Base-by-base conservation (phyloP, 2,329 filamentous ascomycete species). In the Aspergillus sp. region DNA sequence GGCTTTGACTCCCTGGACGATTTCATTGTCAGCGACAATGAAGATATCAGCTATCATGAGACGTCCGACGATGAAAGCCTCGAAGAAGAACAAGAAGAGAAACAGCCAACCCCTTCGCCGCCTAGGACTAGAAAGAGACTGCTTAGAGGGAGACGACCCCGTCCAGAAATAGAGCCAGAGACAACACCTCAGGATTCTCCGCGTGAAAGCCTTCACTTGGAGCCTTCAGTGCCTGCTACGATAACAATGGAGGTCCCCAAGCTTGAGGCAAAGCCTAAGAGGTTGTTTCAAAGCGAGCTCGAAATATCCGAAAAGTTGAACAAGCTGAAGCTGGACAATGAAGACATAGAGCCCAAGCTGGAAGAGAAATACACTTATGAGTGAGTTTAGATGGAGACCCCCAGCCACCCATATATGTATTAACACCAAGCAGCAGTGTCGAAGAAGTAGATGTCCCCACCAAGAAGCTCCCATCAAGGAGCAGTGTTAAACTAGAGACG, bases 1-100 rank as follows among this genome's bases (percentile, higher is more conserved):
- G 71, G 71, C 52, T 73, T 72, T 51, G 68, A 76, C 60, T 79
- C 76, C 44, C 64, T 78, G 36, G 73, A 77, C 27, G 76, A 73
- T 55, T 79, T 78, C 55, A 74, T 79, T 64, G 73, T 77, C 60
- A 75, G 74, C 53, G 75, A 78, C 64, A 71, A 76, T 68, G 74
- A 77, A 11, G 71, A 77, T 53, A 57, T 70, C 23, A 78, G 74
- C 59, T 75, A 68, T 32, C 64, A 73, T 61, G 73, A 75, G 53
- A 69, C 67, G 54, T 70, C 72, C 8, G 70, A 68, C 30, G 60
- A 66, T 51, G 74, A 75, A 55, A 66, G 68, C 59, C 68, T 71
- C 32, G 64, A 72, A 13, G 65, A 70, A 59, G 63, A 65, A 19
- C 41, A 53, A 59, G 63, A 65, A 19, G 49, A 55, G 38, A 58